These are phyloP conservation scores for Camillea tinctor DNA, from an alignment of 2,329 filamentous ascomycete species.

Conservation along the genomic window DNA sequence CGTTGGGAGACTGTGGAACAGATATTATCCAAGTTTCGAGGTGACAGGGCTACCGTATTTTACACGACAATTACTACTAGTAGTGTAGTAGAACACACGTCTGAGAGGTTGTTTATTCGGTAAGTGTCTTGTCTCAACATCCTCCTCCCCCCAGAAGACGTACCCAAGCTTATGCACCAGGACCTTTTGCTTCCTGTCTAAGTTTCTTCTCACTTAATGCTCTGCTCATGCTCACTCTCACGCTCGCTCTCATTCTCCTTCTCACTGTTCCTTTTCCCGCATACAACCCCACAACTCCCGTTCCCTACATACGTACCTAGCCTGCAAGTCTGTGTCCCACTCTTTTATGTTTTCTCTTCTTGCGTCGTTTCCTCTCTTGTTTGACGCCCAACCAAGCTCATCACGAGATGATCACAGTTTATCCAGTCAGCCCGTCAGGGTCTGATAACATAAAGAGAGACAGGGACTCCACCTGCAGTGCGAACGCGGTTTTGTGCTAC, in stretches of 20 bases:
- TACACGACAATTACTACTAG: not conserved
- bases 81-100: not conserved
- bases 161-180: not conserved
- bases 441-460: slow-evolving; percentile 3
- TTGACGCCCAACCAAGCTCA: slow-evolving; percentile 6
- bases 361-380: not conserved
- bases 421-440: slow-evolving; percentile 13
- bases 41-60: not conserved
- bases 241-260: no score
- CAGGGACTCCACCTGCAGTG: slow-evolving; percentile 14
- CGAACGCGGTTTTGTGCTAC: slow-evolving; percentile 16
- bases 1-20: not conserved
- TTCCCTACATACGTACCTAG: not conserved
- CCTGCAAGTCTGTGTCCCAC: not conserved
- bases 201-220: no score
- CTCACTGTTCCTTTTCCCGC: not conserved
- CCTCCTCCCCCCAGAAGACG: not conserved
- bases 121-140: not conserved
- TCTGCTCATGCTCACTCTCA: no score
- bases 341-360: not conserved
- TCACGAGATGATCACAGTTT: slow-evolving; percentile 14
- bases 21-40: not conserved
- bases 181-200: not conserved
- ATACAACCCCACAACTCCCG: not conserved
- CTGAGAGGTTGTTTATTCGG: not conserved